phyloP scores from a whole-genome alignment of 2,329 filamentous ascomycete species.

The Epichloe festucae region DNA sequence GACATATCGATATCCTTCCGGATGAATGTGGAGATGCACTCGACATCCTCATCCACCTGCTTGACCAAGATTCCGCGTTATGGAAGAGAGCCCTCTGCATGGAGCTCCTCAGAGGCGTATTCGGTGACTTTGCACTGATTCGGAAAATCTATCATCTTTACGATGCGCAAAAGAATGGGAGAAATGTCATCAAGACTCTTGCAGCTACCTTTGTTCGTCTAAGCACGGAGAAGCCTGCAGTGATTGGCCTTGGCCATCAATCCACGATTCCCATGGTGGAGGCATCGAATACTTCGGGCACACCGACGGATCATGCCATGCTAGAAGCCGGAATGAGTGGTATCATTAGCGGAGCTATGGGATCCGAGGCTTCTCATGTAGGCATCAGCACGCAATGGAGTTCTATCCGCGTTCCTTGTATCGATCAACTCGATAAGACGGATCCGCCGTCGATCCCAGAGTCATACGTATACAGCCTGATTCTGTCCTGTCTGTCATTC shows the following conservation, averaged over 20 bases:
- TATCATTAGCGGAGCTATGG: conserved; percentile 64
- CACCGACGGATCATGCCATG: conserved; percentile 67
- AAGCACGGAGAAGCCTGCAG: conserved; percentile 75
- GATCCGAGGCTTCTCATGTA: conserved; percentile 51
- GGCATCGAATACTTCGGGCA: conserved; percentile 39
- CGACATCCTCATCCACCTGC: conserved; percentile 66
- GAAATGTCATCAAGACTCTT: conserved; percentile 65
- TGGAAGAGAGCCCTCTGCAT: conserved; percentile 90
- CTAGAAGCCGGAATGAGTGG: conserved; percentile 81
- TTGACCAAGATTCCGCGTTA: conserved; percentile 69
- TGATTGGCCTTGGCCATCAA: conserved; percentile 81
- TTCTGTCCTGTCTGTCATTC: conserved; percentile 76
- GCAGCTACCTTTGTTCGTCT: conserved; percentile 83
- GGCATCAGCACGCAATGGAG: conserved; percentile 92
- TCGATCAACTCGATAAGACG: conserved; percentile 88
- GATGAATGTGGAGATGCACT: conserved; percentile 75
- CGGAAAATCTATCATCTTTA: conserved; percentile 71
- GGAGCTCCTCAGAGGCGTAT: conserved; percentile 79
- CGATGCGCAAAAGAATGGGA: conserved; percentile 59
- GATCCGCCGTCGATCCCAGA: conserved; percentile 76
- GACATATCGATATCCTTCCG: conserved; percentile 62
- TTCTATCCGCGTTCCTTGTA: conserved; percentile 69
- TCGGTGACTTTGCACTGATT: conserved; percentile 66
- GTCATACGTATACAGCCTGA: conserved; percentile 85
- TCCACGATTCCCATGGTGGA: conserved; percentile 65